Conservation (phyloP, 2,329 filamentous ascomycete species). For the Fusarium foetens region DNA sequence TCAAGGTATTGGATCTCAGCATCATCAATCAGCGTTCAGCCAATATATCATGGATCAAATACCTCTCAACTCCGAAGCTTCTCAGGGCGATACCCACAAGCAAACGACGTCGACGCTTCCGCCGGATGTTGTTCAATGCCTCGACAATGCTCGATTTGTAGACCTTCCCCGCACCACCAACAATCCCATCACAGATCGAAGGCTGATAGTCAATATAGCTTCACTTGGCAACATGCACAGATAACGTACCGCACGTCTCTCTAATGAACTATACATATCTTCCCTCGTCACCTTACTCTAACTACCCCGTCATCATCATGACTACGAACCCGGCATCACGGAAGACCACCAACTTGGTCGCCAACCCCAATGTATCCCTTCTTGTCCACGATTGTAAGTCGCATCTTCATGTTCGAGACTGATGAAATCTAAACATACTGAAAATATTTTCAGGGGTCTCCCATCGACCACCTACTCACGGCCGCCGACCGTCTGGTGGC, state of each 20-base stretch:
- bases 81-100: slow-evolving; percentile 77
- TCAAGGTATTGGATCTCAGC: not conserved
- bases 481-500: slow-evolving; percentile 66
- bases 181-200: slow-evolving; percentile 11
- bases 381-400: slow-evolving; percentile 89
- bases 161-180: slow-evolving; percentile 46
- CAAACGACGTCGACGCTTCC: slow-evolving; percentile 77
- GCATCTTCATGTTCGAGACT: not conserved
- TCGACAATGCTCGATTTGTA: slow-evolving; percentile 96
- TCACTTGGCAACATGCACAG: slow-evolving; percentile 89
- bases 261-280: slow-evolving; percentile 99
- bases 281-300: slow-evolving; percentile 75
- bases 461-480: slow-evolving; percentile 83
- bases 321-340: slow-evolving; percentile 84
- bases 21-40: slow-evolving; percentile 24
- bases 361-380: slow-evolving; percentile 88
- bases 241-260: slow-evolving; percentile 88
- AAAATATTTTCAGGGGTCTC: slow-evolving; percentile 73
- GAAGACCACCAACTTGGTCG: slow-evolving; percentile 82
- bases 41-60: slow-evolving; percentile 66
- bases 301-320: slow-evolving; percentile 90
- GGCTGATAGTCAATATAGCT: slow-evolving; percentile 66
- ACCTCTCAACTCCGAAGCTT: slow-evolving; percentile 79
- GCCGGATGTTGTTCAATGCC: slow-evolving; percentile 85
- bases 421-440: not conserved